Base-by-base conservation (phyloP, 2,329 filamentous ascomycete species). In the Sporothrix humicola region DNA sequence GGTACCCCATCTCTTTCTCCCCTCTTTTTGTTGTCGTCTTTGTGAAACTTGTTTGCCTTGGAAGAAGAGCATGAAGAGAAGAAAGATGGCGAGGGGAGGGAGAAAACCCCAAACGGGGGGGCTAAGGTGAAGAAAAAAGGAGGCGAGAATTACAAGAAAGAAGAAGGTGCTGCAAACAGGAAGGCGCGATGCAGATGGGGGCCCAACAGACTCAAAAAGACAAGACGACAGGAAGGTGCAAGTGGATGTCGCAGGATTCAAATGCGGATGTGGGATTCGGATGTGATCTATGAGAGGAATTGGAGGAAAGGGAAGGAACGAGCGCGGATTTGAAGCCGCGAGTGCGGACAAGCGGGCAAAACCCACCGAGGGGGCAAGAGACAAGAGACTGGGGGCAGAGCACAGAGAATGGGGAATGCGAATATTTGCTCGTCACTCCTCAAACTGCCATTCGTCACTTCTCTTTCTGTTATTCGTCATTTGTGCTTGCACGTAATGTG, bases 301-400 rank as follows among this genome's bases (percentile, higher is more conserved):
- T 26, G 23, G 26, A 42, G 12, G 23, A 5, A 59, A 44, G 10
- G 42, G n/a, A 65, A 65, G 61, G 61, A 65, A n/a, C 42, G n/a
- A 48, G 42, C 42, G 61, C 42, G n/a, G 61, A 15, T 26, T 65
- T 13, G n/a, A 65, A 46, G n/a, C 37, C 61, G 61, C 42, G 23
- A 26, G 23, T 26, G 23, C 23, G 23, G 23, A 26, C 23, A 26
- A n/a, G 17, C 37, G 17, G 59, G 59, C 31, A 44, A 20, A 31
- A 44, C 20, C 15, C 7, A 63, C 59, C 31, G 59, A 63, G 37
- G 23, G 23, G 23, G 23, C 23, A 26, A 26, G 23, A 26, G 23
- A 26, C 23, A 26, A 26, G 23, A 26, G 23, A 26, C 23, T 26
- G 23, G 23, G 31, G 31, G 5, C 31, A 37, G 31, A 7, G 31